A percentile compares a stretch with the other conserved stretches of the same genome.
Evolutionary conservation across 768 basidiomycete species (phyloP).

Genomic region (Omphalotus guepiniiformis): DNA sequence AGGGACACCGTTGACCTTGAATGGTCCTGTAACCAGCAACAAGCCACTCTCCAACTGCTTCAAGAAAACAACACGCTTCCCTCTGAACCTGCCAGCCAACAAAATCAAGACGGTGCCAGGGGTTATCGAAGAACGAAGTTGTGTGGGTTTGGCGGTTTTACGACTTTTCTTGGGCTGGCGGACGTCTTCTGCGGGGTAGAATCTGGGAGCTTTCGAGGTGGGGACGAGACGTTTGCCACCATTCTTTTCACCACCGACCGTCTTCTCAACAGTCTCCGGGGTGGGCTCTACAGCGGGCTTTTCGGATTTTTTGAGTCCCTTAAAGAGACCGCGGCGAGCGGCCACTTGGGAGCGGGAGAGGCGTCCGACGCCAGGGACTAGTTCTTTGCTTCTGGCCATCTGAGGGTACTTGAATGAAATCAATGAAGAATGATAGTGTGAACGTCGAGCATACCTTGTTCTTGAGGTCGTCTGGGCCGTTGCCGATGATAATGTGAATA

Average conservation of each 20-base stretch:
- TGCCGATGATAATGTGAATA: no score
- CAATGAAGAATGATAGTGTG: no score
- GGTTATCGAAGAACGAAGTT: constrained; percentile 82
- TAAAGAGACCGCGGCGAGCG: constrained; percentile 79
- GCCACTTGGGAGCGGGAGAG: constrained; percentile 79
- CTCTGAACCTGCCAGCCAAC: constrained; percentile 95
- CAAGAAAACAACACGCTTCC: constrained; percentile 97
- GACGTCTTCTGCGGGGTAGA: constrained; percentile 95
- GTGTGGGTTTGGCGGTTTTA: constrained; percentile 75
- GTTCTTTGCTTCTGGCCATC: constrained; percentile 87
- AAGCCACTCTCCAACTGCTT: constrained; percentile 93
- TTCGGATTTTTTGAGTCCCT: constrained; percentile 77
- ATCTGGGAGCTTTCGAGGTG: constrained; percentile 78
- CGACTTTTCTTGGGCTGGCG: constrained; percentile 88
- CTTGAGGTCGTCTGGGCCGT: no score
- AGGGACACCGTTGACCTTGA: constrained; percentile 98
- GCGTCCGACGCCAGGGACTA: constrained; percentile 77
- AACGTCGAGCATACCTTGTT: no score
- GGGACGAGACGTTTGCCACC: constrained; percentile 86
- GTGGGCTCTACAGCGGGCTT: constrained; percentile 57
- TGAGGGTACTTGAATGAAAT: constrained; percentile 28
- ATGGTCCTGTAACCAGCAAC: constrained; percentile 94
- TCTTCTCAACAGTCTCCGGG: constrained; percentile 68
- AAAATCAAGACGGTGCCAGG: constrained; percentile 95
- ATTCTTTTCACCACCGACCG: constrained; percentile 88